phyloP scores from a whole-genome alignment of 75 land plant genomes.

The Picea sitchensis region DNA sequence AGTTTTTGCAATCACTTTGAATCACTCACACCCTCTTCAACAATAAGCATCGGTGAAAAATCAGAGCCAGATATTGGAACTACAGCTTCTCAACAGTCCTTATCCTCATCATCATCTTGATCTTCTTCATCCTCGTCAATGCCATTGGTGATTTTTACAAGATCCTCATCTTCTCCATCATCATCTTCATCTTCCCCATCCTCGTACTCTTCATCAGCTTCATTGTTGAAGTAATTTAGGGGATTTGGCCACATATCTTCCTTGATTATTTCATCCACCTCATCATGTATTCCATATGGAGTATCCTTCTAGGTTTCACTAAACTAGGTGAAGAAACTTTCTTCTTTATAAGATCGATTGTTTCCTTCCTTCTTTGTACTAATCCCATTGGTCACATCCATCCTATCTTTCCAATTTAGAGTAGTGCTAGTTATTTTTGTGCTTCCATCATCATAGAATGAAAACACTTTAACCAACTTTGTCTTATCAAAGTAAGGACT shows the following conservation, averaged over 20 bases:
- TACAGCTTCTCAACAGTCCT: background rate
- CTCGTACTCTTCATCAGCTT: constrained; percentile 57
- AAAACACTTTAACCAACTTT: constrained; percentile 66
- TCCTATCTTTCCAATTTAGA: constrained; percentile 91
- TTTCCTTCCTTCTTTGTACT: constrained; percentile 64
- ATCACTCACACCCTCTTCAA: too few relatives aligned
- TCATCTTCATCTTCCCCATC: constrained; percentile 53
- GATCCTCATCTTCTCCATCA: constrained; percentile 55
- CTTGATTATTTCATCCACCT: constrained; percentile 91
- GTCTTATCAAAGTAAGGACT: constrained; percentile 68
- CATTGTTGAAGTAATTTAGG: constrained; percentile 85
- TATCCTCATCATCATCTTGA: too few relatives aligned
- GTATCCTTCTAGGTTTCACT: constrained; percentile 41
- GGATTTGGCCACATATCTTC: constrained; percentile 97
- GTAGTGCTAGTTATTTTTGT: constrained; percentile 62
- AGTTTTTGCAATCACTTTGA: too few relatives aligned
- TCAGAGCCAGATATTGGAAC: too few relatives aligned
- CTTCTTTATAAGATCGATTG: constrained; percentile 60
- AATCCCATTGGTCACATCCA: constrained; percentile 68
- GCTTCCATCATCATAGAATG: constrained; percentile 74
- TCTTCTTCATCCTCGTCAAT: constrained; percentile 14
- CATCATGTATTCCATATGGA: constrained; percentile 45
- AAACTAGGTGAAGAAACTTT: constrained; percentile 78
- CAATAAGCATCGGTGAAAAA: too few relatives aligned
- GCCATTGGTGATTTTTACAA: constrained; percentile 38